A percentile compares a stretch with the other conserved stretches of the same genome.
These are phyloP conservation scores for Mucor piriformis DNA, from an alignment of 371 early-diverging fungal genomes.

Conservation along the genomic window DNA sequence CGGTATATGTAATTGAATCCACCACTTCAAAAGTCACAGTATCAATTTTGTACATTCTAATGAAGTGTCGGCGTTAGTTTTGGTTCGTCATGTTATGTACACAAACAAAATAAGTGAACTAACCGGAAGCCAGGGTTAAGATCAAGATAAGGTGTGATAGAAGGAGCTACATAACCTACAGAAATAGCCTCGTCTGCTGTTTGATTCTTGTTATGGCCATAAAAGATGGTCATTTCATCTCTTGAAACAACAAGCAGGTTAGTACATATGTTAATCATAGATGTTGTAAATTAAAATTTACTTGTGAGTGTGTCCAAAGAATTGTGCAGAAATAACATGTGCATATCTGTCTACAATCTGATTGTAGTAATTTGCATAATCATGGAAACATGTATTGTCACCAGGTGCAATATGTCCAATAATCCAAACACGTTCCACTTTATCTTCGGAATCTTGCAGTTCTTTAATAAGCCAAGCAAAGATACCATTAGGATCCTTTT, in stretches of 20 bases:
- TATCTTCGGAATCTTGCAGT: constrained; percentile 61
- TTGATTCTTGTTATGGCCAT: constrained; percentile 36
- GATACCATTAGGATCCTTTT: constrained; percentile 56
- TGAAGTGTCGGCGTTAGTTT: not conserved
- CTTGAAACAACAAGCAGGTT: constrained; percentile 10
- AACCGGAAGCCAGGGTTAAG: constrained; percentile 58
- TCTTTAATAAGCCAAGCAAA: constrained; percentile 55
- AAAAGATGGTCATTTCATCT: constrained; percentile 61
- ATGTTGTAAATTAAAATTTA: no score
- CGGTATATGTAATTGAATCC: constrained; percentile 59
- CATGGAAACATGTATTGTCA: constrained; percentile 56
- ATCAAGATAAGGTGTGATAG: constrained; percentile 54
- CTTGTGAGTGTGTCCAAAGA: constrained; percentile 67
- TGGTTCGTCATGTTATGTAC: not conserved
- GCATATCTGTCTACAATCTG: constrained; percentile 62
- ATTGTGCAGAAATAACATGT: constrained; percentile 63
- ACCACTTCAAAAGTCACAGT: constrained; percentile 61
- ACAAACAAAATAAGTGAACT: not conserved
- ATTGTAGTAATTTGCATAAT: constrained; percentile 60
- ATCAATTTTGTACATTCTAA: constrained; percentile 56
- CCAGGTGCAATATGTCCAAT: constrained; percentile 64
- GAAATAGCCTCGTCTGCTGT: constrained; percentile 50
- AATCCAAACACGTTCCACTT: constrained; percentile 58
- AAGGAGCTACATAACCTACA: constrained; percentile 58
- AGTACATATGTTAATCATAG: not conserved